Base-by-base conservation (phyloP, 2,329 filamentous ascomycete genomes). In the Clonostachys rosea region DNA sequence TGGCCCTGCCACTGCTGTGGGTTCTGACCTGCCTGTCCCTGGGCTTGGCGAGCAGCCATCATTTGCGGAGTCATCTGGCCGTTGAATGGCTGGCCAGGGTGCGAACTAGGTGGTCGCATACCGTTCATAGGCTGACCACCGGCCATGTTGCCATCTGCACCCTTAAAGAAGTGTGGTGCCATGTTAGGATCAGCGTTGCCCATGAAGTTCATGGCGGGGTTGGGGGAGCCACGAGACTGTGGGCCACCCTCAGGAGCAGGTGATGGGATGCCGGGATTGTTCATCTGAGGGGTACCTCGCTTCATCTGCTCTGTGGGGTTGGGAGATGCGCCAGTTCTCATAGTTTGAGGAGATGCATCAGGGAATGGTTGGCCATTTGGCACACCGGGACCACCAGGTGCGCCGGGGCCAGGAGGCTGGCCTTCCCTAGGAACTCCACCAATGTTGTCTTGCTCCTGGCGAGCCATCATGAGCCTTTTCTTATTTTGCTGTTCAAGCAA, bases 401-500 rank as follows among this genome's bases (percentile, higher is more conserved):
- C 78, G 41, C 75, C 78, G 47, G 75, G 73, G 34, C 71, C 74
- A 46, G 73, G 70, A 18, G 75, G 43, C 16, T 44, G 74, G 33
- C 73, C 74, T 44, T 65, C 74, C 53, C 76, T 70, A 36, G 73
- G 70, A 53, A 76, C 72, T 18, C 66, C 71, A 39, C 71, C 70
- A 49, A 73, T 70, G 44, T 70, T 75, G 49, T 91, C 89, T 64
- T 92, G 87, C 62, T 91, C 83, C 61, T 85, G 86, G 16, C 88
- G 82, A 36, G 88, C 88, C 87, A 91, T 90, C 74, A 91, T 83
- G 43, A 92, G 74, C 16, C 88, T 76, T 67, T 91, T 91, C 75
- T 91, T 92, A 58, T 92, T 92, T 67, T 92, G 87, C 66, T 91
- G 88, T 67, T 92, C 88, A 14, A 92, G 76, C 44, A 91, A 69